Evolutionary conservation across 1,284 basidiomycete species (phyloP), one percentile per base, ranked within the genome.

Genomic region (Ustilago xerochloae): DNA sequence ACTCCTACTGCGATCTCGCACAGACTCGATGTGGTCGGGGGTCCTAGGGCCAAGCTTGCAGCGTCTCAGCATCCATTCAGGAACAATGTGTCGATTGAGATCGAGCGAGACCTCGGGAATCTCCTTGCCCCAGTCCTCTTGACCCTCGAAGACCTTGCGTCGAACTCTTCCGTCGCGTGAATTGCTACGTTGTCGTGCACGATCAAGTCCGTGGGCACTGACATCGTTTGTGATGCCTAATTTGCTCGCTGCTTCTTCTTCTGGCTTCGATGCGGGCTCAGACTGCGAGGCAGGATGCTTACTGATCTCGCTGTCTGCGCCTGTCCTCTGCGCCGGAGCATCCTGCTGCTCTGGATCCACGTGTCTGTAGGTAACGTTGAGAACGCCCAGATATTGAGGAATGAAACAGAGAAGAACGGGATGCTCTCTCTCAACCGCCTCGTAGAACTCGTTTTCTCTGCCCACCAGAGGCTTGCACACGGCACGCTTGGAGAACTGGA

Each of bases 401-500:
- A 98, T 96, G 83, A 94, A 99, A 3, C 90, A 91, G 9, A 99
- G 88, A 22, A 99, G 87, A 2, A 92, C 92, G 0, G 96, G 96
- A 0, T 93, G 93, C 77, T 95, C 92, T 22, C 90, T 88, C 85
- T 99, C 96, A 18, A 98, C 93, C 1, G 94, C 90, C 85, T 99
- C 96, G 84, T 99, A 99, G 83, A 99, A 98, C 51, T 97, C 87
- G 84, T 99, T 99, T 86, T 99, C 96, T 51, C 94, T 90, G 20
- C 93, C 94, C 15, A 97, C 94, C 9, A 99, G 89, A 18, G 96
- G 96, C 93, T 99, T 99, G 88, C 96, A 99, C 18, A 99, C 94
- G 10, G 97, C 96, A 57, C 94, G 89, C 78, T 94, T 93, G 2
- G 96, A 98, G 81, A 99, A 99, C 84, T 95, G 95, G 86, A 99